Conservation (phyloP, 2,329 filamentous ascomycete species). For the Daldinia sp. region DNA sequence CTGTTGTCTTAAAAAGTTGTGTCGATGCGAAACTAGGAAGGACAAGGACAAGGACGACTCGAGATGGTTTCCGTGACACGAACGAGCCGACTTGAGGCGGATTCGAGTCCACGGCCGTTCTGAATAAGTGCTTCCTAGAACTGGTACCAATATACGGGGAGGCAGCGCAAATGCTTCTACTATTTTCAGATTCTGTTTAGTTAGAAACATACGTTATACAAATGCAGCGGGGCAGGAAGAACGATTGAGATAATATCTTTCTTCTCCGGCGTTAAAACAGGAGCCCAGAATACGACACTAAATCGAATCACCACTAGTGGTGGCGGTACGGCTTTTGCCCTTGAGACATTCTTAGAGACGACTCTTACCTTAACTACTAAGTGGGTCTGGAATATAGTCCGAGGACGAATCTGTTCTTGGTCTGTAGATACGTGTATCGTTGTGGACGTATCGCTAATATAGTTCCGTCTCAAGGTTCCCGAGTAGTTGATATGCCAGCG, state of each 20-base stretch:
- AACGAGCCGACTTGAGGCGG: constrained; percentile 24
- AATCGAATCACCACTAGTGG: constrained; percentile 24
- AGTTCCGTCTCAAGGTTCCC: constrained; percentile 10
- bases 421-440: constrained; percentile 16
- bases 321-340: constrained; percentile 20
- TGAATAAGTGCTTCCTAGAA: constrained; percentile 18
- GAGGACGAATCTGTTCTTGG: constrained; percentile 13
- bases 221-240: constrained; percentile 34
- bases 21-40: constrained; percentile 6
- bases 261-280: constrained; percentile 5
- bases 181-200: constrained; percentile 34
- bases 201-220: constrained; percentile 38
- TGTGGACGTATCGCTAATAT: constrained; percentile 19
- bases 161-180: constrained; percentile 41
- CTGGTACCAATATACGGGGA: constrained; percentile 16
- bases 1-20: constrained; percentile 4
- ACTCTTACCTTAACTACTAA: constrained; percentile 28
- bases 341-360: constrained; percentile 29
- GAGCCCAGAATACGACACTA: constrained; percentile 19
- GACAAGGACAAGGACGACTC: constrained; percentile 29
- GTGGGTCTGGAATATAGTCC: constrained; percentile 30
- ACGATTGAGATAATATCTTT: constrained; percentile 17
- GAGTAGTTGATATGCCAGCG: background rate
- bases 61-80: constrained; percentile 28
- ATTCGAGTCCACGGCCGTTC: constrained; percentile 23